Evolutionary conservation across 345 rosid genomes (phyloP).

Genomic region (Rubroshorea leprosula): DNA sequence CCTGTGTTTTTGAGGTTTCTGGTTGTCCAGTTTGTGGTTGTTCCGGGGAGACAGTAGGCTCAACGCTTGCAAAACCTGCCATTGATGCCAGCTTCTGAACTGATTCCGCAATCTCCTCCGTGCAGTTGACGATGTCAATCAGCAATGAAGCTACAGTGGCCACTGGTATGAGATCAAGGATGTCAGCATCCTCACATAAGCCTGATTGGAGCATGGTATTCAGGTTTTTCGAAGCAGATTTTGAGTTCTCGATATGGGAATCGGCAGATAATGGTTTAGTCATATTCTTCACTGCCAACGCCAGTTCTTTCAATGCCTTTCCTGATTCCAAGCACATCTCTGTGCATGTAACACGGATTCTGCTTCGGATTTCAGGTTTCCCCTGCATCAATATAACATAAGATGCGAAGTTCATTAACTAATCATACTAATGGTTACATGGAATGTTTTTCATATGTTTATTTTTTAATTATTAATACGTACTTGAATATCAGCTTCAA

Average conservation of each 20-base stretch:
- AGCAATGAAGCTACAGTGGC: constrained; percentile 51
- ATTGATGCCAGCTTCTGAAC: constrained; percentile 45
- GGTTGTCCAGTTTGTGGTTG: constrained; percentile 8
- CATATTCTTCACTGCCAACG: constrained; percentile 45
- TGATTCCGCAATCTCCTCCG: constrained; percentile 45
- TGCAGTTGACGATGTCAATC: constrained; percentile 41
- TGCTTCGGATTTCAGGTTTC: constrained; percentile 29
- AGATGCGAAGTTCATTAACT: neutral
- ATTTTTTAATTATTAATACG: no score
- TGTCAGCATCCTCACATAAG: constrained; percentile 40
- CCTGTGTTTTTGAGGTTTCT: neutral
- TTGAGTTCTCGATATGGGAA: constrained; percentile 42
- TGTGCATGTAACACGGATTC: constrained; percentile 36
- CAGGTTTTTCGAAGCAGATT: constrained; percentile 32
- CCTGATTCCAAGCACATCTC: constrained; percentile 49
- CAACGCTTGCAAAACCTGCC: constrained; percentile 33
- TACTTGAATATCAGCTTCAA: constrained; percentile 35
- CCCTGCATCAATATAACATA: constrained; percentile 25
- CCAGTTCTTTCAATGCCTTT: constrained; percentile 50
- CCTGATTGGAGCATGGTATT: constrained; percentile 43
- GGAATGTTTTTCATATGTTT: no score
- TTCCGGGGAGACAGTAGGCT: constrained; percentile 30
- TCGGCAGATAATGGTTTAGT: constrained; percentile 30
- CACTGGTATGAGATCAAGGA: constrained; percentile 36
- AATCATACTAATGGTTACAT: no score